A percentile compares a stretch with the other conserved stretches of the same genome.
Evolutionary conservation across 176 grass and related monocot genomes (phyloP).

Genomic region (Avena sativa): DNA sequence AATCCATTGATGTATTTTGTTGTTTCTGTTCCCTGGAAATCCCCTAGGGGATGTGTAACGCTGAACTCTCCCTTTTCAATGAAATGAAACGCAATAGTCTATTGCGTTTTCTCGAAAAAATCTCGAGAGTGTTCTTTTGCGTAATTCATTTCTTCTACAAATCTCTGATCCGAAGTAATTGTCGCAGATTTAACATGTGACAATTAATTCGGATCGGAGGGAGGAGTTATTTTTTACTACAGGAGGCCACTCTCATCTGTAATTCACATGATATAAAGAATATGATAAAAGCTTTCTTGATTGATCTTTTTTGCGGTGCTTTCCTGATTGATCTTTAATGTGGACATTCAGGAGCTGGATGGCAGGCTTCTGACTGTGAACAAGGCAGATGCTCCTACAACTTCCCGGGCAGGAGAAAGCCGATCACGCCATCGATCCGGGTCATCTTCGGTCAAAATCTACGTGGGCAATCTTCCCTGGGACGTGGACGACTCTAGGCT

Average conservation of each 20-base stretch:
- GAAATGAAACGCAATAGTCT: too few species aligned
- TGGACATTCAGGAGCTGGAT: constrained; percentile 59
- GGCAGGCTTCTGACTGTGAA: constrained; percentile 79
- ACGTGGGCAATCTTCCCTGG: background rate
- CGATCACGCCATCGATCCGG: constrained; percentile 38
- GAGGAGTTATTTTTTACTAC: background rate
- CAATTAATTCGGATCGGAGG: too few species aligned
- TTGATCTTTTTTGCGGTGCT: too few species aligned
- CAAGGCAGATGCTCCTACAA: constrained; percentile 72
- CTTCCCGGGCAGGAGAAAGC: constrained; percentile 51
- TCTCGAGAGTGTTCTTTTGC: background rate
- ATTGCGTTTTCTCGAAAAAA: background rate
- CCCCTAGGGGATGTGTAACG: too few species aligned
- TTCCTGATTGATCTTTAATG: constrained; percentile 1
- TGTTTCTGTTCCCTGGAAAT: too few species aligned
- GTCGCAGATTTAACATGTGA: too few species aligned
- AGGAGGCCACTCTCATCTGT: background rate
- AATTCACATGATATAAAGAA: background rate
- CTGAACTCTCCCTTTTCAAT: too few species aligned
- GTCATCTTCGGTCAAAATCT: constrained; percentile 6
- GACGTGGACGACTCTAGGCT: background rate
- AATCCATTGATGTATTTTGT: too few species aligned
- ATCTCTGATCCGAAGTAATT: too few species aligned
- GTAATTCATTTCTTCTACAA: too few species aligned
- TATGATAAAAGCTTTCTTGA: background rate